These are phyloP conservation scores for Flaveria bidentis DNA, from an alignment of 129 eudicot species.

Conservation along the genomic window DNA sequence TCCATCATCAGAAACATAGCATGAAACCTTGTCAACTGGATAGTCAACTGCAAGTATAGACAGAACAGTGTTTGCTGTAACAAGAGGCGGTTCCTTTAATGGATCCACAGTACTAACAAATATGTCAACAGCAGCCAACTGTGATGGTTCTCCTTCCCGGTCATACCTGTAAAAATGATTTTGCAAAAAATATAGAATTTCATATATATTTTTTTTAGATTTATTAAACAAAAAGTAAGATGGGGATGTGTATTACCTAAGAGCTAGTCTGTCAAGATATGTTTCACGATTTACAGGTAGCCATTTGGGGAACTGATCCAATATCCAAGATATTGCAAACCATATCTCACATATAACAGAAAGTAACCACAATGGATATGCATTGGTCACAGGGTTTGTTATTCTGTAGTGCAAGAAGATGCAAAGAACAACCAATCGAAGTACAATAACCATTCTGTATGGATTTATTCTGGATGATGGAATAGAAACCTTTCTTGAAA, in stretches of 20 bases:
- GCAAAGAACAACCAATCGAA: constrained; percentile 59
- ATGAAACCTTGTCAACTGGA: constrained; percentile 83
- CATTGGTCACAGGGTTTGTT: constrained; percentile 57
- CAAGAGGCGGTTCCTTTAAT: constrained; percentile 58
- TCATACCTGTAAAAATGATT: constrained; percentile 64
- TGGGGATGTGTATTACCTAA: constrained; percentile 53
- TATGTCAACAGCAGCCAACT: constrained; percentile 94
- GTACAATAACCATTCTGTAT: constrained; percentile 93
- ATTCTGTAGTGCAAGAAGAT: constrained; percentile 56
- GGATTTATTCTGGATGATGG: constrained; percentile 95
- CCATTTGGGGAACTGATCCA: constrained; percentile 99
- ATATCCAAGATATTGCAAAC: constrained; percentile 77
- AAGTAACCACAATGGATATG: constrained; percentile 54
- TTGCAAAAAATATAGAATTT: background rate
- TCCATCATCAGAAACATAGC: constrained; percentile 98
- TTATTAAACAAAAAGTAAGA: constrained; percentile 24
- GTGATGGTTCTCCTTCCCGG: constrained; percentile 96
- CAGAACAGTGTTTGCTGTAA: constrained; percentile 58
- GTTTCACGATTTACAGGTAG: constrained; percentile 97
- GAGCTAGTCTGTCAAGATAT: constrained; percentile 89
- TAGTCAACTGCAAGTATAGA: constrained; percentile 60
- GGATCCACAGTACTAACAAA: constrained; percentile 99
- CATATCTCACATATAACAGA: constrained; percentile 62
- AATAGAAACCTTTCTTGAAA: constrained; percentile 94
- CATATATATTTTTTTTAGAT: background rate